phyloP scores from a whole-genome alignment of 2,329 filamentous ascomycete genomes.

The Hawksworthiomyces lignivorus region DNA sequence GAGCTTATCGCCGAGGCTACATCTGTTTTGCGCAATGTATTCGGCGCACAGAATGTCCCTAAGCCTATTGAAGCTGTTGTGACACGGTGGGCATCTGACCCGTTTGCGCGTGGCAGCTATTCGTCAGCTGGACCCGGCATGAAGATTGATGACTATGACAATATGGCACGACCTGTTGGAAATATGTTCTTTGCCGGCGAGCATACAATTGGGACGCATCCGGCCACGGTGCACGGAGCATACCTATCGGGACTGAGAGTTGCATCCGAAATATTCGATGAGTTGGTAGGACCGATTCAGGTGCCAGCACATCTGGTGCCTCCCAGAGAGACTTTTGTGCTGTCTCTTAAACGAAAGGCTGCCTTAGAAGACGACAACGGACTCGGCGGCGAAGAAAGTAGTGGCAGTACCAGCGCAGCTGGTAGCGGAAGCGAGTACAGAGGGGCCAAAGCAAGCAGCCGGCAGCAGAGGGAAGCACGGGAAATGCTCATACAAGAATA shows the following conservation, averaged over 20 bases:
- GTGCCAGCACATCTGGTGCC: constrained; percentile 69
- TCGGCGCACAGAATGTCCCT: constrained; percentile 57
- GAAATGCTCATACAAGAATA: constrained; percentile 46
- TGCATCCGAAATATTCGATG: constrained; percentile 75
- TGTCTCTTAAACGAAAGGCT: constrained; percentile 46
- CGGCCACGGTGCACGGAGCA: constrained; percentile 92
- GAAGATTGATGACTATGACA: constrained; percentile 79
- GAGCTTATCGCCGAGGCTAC: constrained; percentile 76
- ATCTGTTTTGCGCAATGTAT: constrained; percentile 67
- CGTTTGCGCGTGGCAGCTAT: constrained; percentile 89
- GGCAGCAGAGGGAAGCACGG: constrained; percentile 48
- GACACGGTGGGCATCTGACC: constrained; percentile 86
- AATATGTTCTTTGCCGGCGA: constrained; percentile 94
- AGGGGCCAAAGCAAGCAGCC: constrained; percentile 22
- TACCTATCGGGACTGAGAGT: constrained; percentile 89
- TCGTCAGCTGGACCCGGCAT: constrained; percentile 85
- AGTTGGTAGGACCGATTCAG: constrained; percentile 72
- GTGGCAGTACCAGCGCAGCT: constrained; percentile 20
- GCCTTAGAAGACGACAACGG: constrained; percentile 12
- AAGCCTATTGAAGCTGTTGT: constrained; percentile 78
- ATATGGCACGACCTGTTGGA: constrained; percentile 76
- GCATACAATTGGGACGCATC: constrained; percentile 91
- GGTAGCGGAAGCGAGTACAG: constrained; percentile 29
- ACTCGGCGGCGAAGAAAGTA: constrained; percentile 3
- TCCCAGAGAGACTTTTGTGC: constrained; percentile 43